These are phyloP conservation scores for Gymnopilus dilepis DNA, from an alignment of 768 basidiomycete genomes.

Conservation along the genomic window DNA sequence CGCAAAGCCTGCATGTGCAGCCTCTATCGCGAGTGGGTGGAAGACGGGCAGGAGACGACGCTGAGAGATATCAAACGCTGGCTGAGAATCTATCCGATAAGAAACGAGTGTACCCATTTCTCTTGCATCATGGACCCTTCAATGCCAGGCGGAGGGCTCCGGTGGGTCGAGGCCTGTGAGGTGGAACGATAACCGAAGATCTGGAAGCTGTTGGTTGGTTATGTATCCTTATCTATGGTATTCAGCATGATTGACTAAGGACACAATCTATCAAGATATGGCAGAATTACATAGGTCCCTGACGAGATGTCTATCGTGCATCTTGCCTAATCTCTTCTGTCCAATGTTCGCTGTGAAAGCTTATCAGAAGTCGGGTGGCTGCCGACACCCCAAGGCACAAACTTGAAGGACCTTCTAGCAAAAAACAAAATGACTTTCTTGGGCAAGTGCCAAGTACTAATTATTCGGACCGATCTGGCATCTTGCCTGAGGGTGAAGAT, in stretches of 20 bases:
- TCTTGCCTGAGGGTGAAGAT: too few species aligned
- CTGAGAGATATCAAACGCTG: conserved; percentile 34
- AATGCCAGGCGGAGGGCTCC: conserved; percentile 37
- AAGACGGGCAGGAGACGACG: conserved; percentile 7
- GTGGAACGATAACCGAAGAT: neutral
- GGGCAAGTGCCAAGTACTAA: too few species aligned
- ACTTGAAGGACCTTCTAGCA: too few species aligned
- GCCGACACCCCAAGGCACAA: too few species aligned
- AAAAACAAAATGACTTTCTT: too few species aligned
- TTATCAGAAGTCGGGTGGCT: too few species aligned
- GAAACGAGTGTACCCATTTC: conserved; percentile 43
- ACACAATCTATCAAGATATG: conserved; percentile 5
- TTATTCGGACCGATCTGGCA: too few species aligned
- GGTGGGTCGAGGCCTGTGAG: conserved; percentile 39
- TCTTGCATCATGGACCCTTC: conserved; percentile 46
- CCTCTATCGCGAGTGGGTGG: conserved; percentile 20
- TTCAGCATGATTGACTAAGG: neutral
- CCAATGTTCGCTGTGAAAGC: too few species aligned
- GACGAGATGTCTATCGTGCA: too few species aligned
- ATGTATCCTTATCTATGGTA: neutral
- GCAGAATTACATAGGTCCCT: too few species aligned
- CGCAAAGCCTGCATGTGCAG: conserved; percentile 34
- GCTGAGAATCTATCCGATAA: conserved; percentile 39
- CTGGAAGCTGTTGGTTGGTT: neutral
- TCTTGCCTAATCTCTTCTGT: too few species aligned